phyloP scores from a whole-genome alignment of 2,329 filamentous ascomycete genomes.

The Fusarium napiforme region DNA sequence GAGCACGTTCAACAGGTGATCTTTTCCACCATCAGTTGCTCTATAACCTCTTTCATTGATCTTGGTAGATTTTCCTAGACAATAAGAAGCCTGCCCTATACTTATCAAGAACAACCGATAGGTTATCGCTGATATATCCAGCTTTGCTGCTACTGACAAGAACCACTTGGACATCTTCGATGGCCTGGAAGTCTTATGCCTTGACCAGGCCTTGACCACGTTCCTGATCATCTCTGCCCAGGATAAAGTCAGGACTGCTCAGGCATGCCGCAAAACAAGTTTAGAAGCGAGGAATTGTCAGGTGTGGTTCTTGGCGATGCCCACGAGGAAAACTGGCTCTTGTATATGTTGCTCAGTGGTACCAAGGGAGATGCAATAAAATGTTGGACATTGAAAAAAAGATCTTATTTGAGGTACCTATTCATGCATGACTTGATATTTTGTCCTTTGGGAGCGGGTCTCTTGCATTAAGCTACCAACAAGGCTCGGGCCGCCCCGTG shows the following conservation, averaged over 20 bases:
- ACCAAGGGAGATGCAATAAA: not conserved
- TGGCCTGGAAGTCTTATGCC: not conserved
- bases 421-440: not conserved
- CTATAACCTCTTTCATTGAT: not conserved
- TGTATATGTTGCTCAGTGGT: not conserved
- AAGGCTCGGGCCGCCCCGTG: not conserved
- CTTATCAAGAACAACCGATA: not conserved
- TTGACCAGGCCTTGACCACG: not conserved
- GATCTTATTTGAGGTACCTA: too few relatives aligned
- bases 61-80: not conserved
- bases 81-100: not conserved
- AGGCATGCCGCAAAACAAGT: not conserved
- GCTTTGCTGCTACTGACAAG: not conserved
- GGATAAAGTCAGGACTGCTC: not conserved
- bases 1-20: not conserved
- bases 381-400: not conserved
- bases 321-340: not conserved
- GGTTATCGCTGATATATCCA: not conserved
- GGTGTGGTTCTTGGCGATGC: not conserved
- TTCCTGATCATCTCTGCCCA: not conserved
- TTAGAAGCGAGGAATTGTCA: not conserved
- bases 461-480: not conserved
- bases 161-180: not conserved
- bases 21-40: not conserved
- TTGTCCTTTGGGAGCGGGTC: not conserved